These are phyloP conservation scores for Ballota nigra DNA, from an alignment of 257 asterid species.

Conservation along the genomic window DNA sequence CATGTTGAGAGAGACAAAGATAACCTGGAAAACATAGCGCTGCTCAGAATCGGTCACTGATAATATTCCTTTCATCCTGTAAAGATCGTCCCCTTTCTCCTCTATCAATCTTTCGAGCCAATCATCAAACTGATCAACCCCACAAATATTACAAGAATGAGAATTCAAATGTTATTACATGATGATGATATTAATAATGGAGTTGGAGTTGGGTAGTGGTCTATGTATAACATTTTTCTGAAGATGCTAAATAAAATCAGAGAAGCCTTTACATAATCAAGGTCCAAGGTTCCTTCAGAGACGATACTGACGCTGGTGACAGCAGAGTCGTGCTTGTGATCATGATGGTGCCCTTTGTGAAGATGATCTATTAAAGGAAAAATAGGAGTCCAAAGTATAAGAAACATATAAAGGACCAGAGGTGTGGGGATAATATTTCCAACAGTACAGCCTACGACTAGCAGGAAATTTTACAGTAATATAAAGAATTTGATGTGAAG, in stretches of 20 bases:
- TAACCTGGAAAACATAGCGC: conserved; percentile 89
- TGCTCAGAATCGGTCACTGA: conserved; percentile 69
- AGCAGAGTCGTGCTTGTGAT: conserved; percentile 79
- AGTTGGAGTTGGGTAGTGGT: neutral
- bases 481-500: neutral
- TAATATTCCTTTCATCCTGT: conserved; percentile 90
- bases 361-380: conserved; percentile 45
- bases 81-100: conserved; percentile 88
- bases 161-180: neutral
- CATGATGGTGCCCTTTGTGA: conserved; percentile 63
- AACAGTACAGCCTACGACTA: neutral
- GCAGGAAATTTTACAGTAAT: neutral
- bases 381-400: neutral
- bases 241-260: conserved; percentile 1
- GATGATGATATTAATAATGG: neutral
- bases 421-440: neutral
- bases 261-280: conserved; percentile 70
- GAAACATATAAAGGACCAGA: neutral
- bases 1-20: conserved; percentile 9
- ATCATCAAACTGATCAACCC: conserved; percentile 69
- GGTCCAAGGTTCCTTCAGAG: conserved; percentile 85
- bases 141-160: conserved; percentile 12
- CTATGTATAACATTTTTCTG: neutral
- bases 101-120: conserved; percentile 91
- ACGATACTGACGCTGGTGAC: conserved; percentile 93